Percentiles rank a stretch among this genome's conserved stretches.
Conservation (phyloP, 495 filamentous ascomycete species). For the Lasiosphaeria ovina region DNA sequence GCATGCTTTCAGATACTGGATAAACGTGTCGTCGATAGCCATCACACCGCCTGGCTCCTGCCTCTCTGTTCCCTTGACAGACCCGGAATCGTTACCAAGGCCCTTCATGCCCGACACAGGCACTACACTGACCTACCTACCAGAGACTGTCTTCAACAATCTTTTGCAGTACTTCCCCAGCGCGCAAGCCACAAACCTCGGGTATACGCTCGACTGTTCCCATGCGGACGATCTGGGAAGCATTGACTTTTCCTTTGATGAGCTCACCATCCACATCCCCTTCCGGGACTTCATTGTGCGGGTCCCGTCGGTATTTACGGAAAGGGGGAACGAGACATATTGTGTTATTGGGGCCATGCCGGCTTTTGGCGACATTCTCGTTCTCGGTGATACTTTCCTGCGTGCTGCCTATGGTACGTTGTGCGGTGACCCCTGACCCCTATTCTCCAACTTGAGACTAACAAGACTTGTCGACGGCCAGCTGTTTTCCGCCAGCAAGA, state of each 20-base stretch:
- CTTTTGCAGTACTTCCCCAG: conserved; percentile 58
- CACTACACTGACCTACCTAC: conserved; percentile 75
- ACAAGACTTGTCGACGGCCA: background rate
- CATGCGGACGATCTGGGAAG: conserved; percentile 53
- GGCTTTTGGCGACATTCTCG: conserved; percentile 28
- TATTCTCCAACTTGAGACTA: background rate
- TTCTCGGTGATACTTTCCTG: conserved; percentile 80
- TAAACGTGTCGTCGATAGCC: conserved; percentile 47
- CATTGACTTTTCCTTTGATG: conserved; percentile 62
- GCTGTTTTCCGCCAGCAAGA: conserved; percentile 27
- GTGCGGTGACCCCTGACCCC: background rate
- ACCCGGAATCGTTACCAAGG: conserved; percentile 30
- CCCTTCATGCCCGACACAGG: conserved; percentile 80
- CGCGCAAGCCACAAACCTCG: conserved; percentile 45
- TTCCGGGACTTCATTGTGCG: conserved; percentile 70
- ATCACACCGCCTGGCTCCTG: conserved; percentile 42
- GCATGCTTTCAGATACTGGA: conserved; percentile 22
- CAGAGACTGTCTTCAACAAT: conserved; percentile 51
- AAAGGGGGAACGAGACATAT: conserved; percentile 33
- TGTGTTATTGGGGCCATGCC: conserved; percentile 41
- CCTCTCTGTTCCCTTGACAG: conserved; percentile 39
- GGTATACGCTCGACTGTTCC: conserved; percentile 46
- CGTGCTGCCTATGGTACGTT: conserved; percentile 67
- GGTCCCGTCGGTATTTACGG: conserved; percentile 24
- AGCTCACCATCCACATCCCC: conserved; percentile 63